phyloP scores from a whole-genome alignment of 1,284 basidiomycete genomes.

The Phellopilus nigrolimitatus region DNA sequence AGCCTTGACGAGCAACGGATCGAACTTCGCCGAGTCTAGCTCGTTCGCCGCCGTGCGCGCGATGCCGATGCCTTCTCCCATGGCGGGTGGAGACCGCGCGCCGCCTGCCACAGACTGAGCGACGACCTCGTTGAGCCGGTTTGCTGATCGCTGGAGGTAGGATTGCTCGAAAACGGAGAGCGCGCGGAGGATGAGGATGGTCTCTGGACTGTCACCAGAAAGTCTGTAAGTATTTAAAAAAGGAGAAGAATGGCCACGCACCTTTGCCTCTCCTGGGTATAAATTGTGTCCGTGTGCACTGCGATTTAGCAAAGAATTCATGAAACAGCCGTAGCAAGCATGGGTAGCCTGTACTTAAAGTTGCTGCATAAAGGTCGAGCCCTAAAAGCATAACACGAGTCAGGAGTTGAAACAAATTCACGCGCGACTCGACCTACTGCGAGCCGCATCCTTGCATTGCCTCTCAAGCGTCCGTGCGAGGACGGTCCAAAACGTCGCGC shows the following conservation, averaged over 20 bases:
- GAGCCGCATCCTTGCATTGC: slow-evolving; percentile 69
- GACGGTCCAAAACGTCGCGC: slow-evolving; percentile 86
- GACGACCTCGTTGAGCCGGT: slow-evolving; percentile 75
- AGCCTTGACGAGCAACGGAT: slow-evolving; percentile 77
- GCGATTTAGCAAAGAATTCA: slow-evolving; percentile 94
- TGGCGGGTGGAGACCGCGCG: slow-evolving; percentile 62
- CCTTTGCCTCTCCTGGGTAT: slow-evolving; percentile 82
- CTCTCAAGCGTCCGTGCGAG: slow-evolving; percentile 77
- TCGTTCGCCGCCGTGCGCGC: slow-evolving; percentile 82
- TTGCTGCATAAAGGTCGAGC: slow-evolving; percentile 84
- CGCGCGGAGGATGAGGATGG: slow-evolving; percentile 79
- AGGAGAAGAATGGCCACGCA: slow-evolving; percentile 28
- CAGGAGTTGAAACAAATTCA: neutral
- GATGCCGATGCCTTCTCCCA: slow-evolving; percentile 71
- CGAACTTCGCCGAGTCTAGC: slow-evolving; percentile 88
- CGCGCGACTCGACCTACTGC: slow-evolving; percentile 42
- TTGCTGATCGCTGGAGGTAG: slow-evolving; percentile 81
- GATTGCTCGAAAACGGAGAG: slow-evolving; percentile 78
- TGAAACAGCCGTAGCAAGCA: slow-evolving; percentile 86
- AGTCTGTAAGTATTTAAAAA: neutral
- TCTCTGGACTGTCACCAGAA: slow-evolving; percentile 66
- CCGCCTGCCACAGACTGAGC: slow-evolving; percentile 69
- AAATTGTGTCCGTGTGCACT: slow-evolving; percentile 90
- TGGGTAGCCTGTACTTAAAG: slow-evolving; percentile 81
- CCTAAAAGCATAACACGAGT: slow-evolving; percentile 33